Percentiles rank a stretch among this genome's conserved stretches.
phyloP scores from a whole-genome alignment of 352 stramenopile species.

The Phytopythium sindhum region DNA sequence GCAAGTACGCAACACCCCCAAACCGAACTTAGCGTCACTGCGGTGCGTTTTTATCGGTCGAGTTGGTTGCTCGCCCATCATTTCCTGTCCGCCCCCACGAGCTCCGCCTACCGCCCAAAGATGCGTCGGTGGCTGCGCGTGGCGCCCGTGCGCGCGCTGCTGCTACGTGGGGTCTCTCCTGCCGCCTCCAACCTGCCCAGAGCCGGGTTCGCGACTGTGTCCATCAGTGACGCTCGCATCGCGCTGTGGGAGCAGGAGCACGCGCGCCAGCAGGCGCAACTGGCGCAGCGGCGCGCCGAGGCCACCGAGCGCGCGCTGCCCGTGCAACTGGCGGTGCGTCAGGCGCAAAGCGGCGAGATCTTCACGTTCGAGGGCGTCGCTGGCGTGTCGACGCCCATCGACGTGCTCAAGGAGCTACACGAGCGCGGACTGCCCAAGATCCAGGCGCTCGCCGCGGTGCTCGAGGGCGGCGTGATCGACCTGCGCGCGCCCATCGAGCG shows the following conservation, averaged over 20 bases:
- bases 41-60: not conserved
- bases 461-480: slow-evolving; percentile 49
- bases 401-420: slow-evolving; percentile 61
- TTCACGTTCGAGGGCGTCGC: slow-evolving; percentile 45
- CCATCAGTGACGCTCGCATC: slow-evolving; percentile 44
- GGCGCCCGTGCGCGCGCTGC: not conserved
- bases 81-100: not conserved
- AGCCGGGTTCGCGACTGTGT: slow-evolving; percentile 21
- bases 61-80: not conserved
- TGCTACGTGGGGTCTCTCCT: slow-evolving; percentile 3
- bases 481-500: slow-evolving; percentile 40
- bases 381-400: slow-evolving; percentile 47
- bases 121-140: slow-evolving; percentile 6
- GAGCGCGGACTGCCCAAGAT: slow-evolving; percentile 50
- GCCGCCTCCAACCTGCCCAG: not conserved
- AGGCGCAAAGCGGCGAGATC: slow-evolving; percentile 16
- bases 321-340: slow-evolving; percentile 42
- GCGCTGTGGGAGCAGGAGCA: slow-evolving; percentile 52
- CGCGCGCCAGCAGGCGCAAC: slow-evolving; percentile 37
- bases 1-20: not conserved
- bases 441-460: slow-evolving; percentile 45
- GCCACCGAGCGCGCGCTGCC: slow-evolving; percentile 18
- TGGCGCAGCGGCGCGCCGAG: slow-evolving; percentile 5
- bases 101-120: not conserved
- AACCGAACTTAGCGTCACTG: not conserved